phyloP scores from a whole-genome alignment of 2,329 filamentous ascomycete species.

The Lojkania enalia region DNA sequence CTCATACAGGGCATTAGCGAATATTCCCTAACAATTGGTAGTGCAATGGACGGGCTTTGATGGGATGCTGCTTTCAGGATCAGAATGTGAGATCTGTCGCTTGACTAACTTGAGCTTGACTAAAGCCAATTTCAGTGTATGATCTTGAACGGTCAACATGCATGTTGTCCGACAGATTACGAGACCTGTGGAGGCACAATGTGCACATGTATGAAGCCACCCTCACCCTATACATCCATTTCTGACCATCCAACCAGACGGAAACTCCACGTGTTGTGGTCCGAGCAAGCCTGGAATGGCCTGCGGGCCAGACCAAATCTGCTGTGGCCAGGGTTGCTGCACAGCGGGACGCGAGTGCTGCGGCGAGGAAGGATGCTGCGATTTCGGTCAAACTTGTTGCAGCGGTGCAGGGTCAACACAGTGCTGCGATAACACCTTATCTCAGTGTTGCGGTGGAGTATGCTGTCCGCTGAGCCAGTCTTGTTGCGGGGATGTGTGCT shows the following conservation, averaged over 20 bases:
- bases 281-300: neutral
- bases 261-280: neutral
- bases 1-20: neutral
- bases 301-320: neutral
- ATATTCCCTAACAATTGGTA: neutral
- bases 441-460: neutral
- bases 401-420: neutral
- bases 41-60: neutral
- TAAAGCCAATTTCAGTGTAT: too few species aligned
- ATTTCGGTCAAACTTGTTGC: neutral
- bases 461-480: neutral
- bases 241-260: neutral
- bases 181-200: neutral
- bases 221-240: neutral
- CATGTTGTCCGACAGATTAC: neutral
- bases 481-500: neutral
- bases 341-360: neutral
- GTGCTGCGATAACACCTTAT: neutral
- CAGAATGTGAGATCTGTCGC: neutral
- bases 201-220: neutral
- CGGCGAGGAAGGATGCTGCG: neutral
- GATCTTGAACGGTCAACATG: neutral
- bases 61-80: neutral
- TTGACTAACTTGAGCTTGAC: neutral
- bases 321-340: neutral